Base-by-base conservation (phyloP, 108 stramenopile genomes). In the Nitzschia palea region DNA sequence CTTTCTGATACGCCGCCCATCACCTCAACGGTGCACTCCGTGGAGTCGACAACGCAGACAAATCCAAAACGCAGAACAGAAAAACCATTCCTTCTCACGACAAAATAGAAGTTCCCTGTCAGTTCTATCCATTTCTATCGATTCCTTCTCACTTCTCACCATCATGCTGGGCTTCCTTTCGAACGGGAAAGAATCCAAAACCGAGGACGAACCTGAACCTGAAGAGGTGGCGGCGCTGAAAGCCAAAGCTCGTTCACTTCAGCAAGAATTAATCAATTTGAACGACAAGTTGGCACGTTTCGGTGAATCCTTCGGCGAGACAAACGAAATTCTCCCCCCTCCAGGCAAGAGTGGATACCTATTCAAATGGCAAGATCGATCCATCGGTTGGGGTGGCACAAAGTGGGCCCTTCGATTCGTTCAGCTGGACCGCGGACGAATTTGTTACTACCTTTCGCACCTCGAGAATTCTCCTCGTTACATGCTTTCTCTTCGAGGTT, bases 331-430 rank as follows among this genome's bases (percentile, higher is more conserved):
- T 6, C 27, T 56, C 27, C 67, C 67, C 20, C 76, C 76, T 32
- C 69, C 65, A 26, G 62, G 54, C 4, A 82, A 82, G 51, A 58
- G 55, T 23, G 80, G 80, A 0, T 82, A 93, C 70, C 79, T 93
- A 3, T 88, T 85, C 77, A 86, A 88, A 63, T 89, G 87, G 91
- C 80, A 85, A 36, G 92, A 93, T 81, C 60, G 92, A 10, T 52
- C 72, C 20, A 88, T 93, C 37, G 92, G 92, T 4, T 93, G 85
- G 85, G 77, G 83, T 14, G 92, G 92, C 0, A 86, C 81, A 0
- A 93, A 93, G 60, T 90, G 89, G 92, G 81, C 70, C 1, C 59
- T 89, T 20, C 78, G 88, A 35, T 93, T 85, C 67, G 86, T 90
- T 18, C 54, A 62, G 2, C 74, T 90, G 33, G 75, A 87, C 25